These are phyloP conservation scores for Laguncularia racemosa DNA, from an alignment of 345 rosid genomes.

Conservation along the genomic window DNA sequence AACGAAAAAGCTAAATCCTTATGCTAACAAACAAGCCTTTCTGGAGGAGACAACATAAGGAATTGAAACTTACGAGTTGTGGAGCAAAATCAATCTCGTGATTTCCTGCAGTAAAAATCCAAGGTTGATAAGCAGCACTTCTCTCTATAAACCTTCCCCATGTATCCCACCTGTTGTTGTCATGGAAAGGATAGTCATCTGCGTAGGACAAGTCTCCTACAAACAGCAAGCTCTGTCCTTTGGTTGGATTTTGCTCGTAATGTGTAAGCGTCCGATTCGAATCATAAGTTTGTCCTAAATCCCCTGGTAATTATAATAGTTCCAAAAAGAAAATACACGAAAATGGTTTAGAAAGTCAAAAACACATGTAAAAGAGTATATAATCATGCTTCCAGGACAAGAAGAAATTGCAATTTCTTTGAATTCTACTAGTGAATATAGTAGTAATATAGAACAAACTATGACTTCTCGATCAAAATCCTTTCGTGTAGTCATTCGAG, in stretches of 20 bases:
- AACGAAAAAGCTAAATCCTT: too few relatives aligned
- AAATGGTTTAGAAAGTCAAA: too few relatives aligned
- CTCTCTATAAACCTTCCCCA: slow-evolving; percentile 84
- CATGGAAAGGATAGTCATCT: slow-evolving; percentile 60
- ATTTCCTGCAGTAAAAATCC: slow-evolving; percentile 92
- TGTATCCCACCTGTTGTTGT: slow-evolving; percentile 79
- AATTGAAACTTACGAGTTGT: slow-evolving; percentile 37
- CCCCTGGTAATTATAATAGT: slow-evolving; percentile 37
- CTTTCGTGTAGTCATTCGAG: too few relatives aligned
- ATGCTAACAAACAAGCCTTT: too few relatives aligned
- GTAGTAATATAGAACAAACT: too few relatives aligned
- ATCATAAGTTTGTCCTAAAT: slow-evolving; percentile 73
- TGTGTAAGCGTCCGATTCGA: slow-evolving; percentile 69
- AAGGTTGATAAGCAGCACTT: slow-evolving; percentile 70
- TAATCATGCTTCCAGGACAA: too few relatives aligned
- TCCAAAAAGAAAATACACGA: slow-evolving; percentile 13
- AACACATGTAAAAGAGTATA: too few relatives aligned
- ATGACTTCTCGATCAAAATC: too few relatives aligned
- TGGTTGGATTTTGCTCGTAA: slow-evolving; percentile 54
- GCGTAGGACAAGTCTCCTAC: slow-evolving; percentile 90
- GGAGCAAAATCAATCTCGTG: slow-evolving; percentile 75
- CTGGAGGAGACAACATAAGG: not conserved
- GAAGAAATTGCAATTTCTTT: too few relatives aligned
- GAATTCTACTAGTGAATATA: too few relatives aligned
- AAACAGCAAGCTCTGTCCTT: slow-evolving; percentile 58